Percentiles rank a stretch among this genome's conserved stretches.
phyloP scores from a whole-genome alignment of 345 rosid genomes.

The Odontarrhena argentea region DNA sequence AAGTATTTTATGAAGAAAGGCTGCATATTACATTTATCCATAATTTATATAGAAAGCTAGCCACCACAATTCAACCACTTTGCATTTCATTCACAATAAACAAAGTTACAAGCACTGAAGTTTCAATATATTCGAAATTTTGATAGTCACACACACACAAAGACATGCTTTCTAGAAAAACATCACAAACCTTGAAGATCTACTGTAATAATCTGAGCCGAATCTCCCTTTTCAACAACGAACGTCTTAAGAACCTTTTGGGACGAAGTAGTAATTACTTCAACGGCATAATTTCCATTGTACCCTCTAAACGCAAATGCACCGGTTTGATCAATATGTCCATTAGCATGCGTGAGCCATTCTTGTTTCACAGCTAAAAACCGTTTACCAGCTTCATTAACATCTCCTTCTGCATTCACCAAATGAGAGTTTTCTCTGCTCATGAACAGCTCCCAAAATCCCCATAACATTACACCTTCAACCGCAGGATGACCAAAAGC shows the following conservation, averaged over 20 bases:
- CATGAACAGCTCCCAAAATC: slow-evolving; percentile 96
- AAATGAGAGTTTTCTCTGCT: slow-evolving; percentile 69
- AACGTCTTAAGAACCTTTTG: slow-evolving; percentile 57
- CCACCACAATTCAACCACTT: too few relatives aligned
- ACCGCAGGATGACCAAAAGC: slow-evolving; percentile 89
- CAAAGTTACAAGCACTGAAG: not conserved
- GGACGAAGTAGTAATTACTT: slow-evolving; percentile 44
- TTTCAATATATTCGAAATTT: not conserved
- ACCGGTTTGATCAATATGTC: slow-evolving; percentile 57
- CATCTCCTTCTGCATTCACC: slow-evolving; percentile 85
- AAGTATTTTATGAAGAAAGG: too few relatives aligned
- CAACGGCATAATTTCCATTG: slow-evolving; percentile 69
- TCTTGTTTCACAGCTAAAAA: slow-evolving; percentile 60
- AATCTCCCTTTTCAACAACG: slow-evolving; percentile 66
- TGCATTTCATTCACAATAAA: slow-evolving; percentile 7
- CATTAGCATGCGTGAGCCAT: slow-evolving; percentile 69
- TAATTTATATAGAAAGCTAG: too few relatives aligned
- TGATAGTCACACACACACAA: not conserved
- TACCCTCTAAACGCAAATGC: slow-evolving; percentile 76
- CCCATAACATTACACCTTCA: slow-evolving; percentile 94
- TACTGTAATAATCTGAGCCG: slow-evolving; percentile 32
- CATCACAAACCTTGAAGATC: slow-evolving; percentile 42
- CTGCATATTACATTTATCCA: too few relatives aligned
- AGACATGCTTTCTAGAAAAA: not conserved
- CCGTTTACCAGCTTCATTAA: slow-evolving; percentile 81